Evolutionary conservation across 2,329 filamentous ascomycete species (phyloP).

Genomic region (Penicillium sp.): DNA sequence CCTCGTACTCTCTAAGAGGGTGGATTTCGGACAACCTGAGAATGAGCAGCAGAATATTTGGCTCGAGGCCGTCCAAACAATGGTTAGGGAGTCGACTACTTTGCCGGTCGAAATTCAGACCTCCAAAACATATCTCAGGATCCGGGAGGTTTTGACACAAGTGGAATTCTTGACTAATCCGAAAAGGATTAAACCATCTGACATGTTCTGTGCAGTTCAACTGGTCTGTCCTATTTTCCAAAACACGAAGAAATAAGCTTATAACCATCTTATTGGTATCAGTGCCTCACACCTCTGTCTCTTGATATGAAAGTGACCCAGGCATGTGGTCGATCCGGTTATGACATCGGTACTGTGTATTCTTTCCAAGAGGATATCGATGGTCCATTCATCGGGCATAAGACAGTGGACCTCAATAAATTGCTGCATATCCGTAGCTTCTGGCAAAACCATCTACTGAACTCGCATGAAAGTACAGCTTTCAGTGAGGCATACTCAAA

Average conservation of each 20-base stretch:
- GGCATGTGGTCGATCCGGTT: slow-evolving; percentile 29
- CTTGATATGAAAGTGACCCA: slow-evolving; percentile 27
- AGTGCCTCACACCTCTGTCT: slow-evolving; percentile 35
- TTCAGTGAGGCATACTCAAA: slow-evolving; percentile 25
- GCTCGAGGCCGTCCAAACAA: slow-evolving; percentile 31
- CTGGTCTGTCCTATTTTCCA: slow-evolving; percentile 21
- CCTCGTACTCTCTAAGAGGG: slow-evolving; percentile 30
- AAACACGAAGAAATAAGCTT: not conserved
- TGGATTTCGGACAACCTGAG: slow-evolving; percentile 29
- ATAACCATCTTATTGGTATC: slow-evolving; percentile 11
- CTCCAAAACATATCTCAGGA: slow-evolving; percentile 24
- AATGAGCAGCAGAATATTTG: slow-evolving; percentile 26
- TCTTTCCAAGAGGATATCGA: slow-evolving; percentile 7
- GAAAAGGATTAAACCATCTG: slow-evolving; percentile 16
- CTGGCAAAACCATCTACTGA: slow-evolving; percentile 42
- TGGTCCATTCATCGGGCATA: slow-evolving; percentile 15
- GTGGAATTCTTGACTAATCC: slow-evolving; percentile 27
- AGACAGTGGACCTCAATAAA: slow-evolving; percentile 27
- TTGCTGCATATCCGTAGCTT: slow-evolving; percentile 44
- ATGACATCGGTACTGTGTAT: slow-evolving; percentile 33
- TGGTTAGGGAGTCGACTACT: slow-evolving; percentile 27
- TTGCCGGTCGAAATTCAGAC: not conserved
- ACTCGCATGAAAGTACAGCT: slow-evolving; percentile 18
- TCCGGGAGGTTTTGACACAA: slow-evolving; percentile 19
- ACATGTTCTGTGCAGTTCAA: slow-evolving; percentile 30